These are phyloP conservation scores for Sporothrix protearum DNA, from an alignment of 2,329 filamentous ascomycete genomes.

Conservation along the genomic window DNA sequence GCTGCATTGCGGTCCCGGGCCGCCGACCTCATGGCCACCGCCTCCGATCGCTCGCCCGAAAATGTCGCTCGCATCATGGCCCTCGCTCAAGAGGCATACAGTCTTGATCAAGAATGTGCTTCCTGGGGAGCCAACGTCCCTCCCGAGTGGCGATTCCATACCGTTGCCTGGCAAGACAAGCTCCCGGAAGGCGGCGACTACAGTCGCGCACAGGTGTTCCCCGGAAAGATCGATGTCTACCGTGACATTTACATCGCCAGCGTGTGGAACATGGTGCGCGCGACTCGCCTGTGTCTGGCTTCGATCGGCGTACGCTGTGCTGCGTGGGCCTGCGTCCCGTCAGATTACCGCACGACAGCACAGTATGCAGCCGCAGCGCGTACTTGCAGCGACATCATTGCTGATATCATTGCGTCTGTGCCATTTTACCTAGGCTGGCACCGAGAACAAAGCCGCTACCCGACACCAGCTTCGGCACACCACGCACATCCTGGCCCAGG, in stretches of 20 bases:
- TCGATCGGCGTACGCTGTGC: conserved; percentile 56
- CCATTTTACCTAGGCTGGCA: conserved; percentile 62
- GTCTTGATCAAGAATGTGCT: conserved; percentile 50
- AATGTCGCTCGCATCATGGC: conserved; percentile 50
- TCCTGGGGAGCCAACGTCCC: conserved; percentile 52
- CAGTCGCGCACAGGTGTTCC: conserved; percentile 53
- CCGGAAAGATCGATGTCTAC: conserved; percentile 59
- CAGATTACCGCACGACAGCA: conserved; percentile 60
- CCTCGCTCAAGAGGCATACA: conserved; percentile 51
- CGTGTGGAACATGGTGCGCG: conserved; percentile 55
- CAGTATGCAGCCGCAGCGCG: conserved; percentile 56
- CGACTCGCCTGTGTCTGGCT: conserved; percentile 52
- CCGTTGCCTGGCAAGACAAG: conserved; percentile 56
- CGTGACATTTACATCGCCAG: conserved; percentile 57
- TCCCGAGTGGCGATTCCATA: conserved; percentile 48
- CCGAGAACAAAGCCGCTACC: conserved; percentile 27
- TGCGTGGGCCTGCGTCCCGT: conserved; percentile 57
- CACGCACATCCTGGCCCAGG: background rate
- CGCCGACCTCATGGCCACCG: conserved; percentile 47
- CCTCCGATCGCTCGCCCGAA: conserved; percentile 44
- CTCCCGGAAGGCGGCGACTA: conserved; percentile 52
- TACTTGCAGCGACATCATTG: conserved; percentile 51
- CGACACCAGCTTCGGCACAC: background rate
- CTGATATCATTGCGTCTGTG: conserved; percentile 59
- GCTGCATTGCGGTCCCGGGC: conserved; percentile 55